phyloP scores from a whole-genome alignment of 805 yeast species.

The Cyberlindnera veronae region DNA sequence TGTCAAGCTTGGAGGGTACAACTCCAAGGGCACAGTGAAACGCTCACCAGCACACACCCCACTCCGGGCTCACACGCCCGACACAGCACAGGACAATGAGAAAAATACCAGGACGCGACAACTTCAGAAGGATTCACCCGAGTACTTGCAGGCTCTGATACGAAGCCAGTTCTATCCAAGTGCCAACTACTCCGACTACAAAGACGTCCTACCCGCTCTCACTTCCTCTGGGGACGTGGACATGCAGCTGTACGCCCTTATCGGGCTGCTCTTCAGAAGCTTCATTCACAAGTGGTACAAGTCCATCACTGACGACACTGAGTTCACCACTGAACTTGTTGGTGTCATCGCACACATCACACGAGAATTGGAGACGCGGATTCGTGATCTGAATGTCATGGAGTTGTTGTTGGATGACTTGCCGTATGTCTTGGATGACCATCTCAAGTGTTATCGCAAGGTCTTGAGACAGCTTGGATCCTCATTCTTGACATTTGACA shows the following conservation, averaged over 20 bases:
- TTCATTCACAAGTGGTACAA: slow-evolving; percentile 48
- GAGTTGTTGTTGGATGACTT: slow-evolving; percentile 42
- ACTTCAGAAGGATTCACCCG: slow-evolving; percentile 22
- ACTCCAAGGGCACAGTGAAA: slow-evolving; percentile 1
- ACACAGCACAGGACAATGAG: neutral
- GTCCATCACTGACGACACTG: slow-evolving; percentile 37
- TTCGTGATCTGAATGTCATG: slow-evolving; percentile 32
- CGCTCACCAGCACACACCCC: slow-evolving; percentile 9
- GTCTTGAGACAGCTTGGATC: slow-evolving; percentile 29
- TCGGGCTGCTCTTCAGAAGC: slow-evolving; percentile 43
- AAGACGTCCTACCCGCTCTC: slow-evolving; percentile 34
- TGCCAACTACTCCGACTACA: slow-evolving; percentile 14
- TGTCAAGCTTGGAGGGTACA: slow-evolving; percentile 11
- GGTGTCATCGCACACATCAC: slow-evolving; percentile 38
- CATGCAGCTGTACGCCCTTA: slow-evolving; percentile 41
- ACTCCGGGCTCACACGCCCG: slow-evolving; percentile 5
- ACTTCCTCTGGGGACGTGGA: slow-evolving; percentile 40
- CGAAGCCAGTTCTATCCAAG: slow-evolving; percentile 27
- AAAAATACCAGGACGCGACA: neutral
- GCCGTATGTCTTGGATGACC: slow-evolving; percentile 38
- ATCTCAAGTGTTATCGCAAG: slow-evolving; percentile 31
- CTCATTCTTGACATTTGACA: slow-evolving; percentile 30
- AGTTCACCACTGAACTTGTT: slow-evolving; percentile 39
- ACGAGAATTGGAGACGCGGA: slow-evolving; percentile 35
- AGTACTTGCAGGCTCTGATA: slow-evolving; percentile 27